Conservation (phyloP, 2,329 filamentous ascomycete species). For the Curvularia eragrostidis region DNA sequence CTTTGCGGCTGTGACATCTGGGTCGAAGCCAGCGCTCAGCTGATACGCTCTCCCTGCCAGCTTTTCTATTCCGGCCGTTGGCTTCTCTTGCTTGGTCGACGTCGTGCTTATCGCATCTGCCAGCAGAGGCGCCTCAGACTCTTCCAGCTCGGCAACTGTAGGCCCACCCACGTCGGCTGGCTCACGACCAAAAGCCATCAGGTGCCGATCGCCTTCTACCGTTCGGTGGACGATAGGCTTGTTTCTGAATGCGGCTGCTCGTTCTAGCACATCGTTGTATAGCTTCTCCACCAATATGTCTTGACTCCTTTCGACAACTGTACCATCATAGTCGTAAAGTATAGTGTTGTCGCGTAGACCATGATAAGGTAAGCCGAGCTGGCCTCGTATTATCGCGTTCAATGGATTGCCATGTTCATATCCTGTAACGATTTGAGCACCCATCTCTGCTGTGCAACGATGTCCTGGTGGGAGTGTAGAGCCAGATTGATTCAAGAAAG, state of each 20-base stretch:
- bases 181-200: constrained; percentile 85
- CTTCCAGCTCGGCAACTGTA: constrained; percentile 76
- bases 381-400: constrained; percentile 87
- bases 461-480: constrained; percentile 60
- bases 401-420: constrained; percentile 95
- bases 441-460: constrained; percentile 89
- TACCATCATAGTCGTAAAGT: constrained; percentile 84
- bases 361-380: constrained; percentile 87
- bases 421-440: constrained; percentile 96
- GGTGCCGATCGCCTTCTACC: constrained; percentile 79
- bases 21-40: constrained; percentile 71
- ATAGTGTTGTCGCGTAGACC: constrained; percentile 79
- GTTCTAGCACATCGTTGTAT: constrained; percentile 93
- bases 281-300: constrained; percentile 88
- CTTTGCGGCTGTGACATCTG: constrained; percentile 74
- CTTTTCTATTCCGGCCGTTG: constrained; percentile 62
- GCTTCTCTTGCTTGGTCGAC: constrained; percentile 50
- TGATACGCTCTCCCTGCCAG: constrained; percentile 74
- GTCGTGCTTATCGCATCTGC: constrained; percentile 57
- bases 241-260: constrained; percentile 88
- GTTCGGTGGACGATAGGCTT: constrained; percentile 73
- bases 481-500: constrained; percentile 65
- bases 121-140: constrained; percentile 61
- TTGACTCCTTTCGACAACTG: constrained; percentile 75
- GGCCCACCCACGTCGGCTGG: constrained; percentile 62